A percentile compares a stretch with the other conserved stretches of the same genome.
These are phyloP conservation scores for Metarhizium rileyi DNA, from an alignment of 2,329 filamentous ascomycete species.

Conservation along the genomic window DNA sequence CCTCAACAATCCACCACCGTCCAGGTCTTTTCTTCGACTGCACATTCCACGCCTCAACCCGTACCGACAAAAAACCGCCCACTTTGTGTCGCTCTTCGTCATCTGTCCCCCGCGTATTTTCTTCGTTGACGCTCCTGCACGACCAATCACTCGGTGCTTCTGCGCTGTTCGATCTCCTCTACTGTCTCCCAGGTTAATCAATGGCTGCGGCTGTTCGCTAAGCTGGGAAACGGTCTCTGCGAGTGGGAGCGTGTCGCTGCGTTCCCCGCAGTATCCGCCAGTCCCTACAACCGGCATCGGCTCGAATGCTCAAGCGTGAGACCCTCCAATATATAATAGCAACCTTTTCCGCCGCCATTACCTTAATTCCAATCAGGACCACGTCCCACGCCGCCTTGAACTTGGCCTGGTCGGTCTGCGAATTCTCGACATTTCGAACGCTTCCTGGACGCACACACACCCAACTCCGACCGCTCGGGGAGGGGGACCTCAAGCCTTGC, in stretches of 20 bases:
- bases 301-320: slow-evolving; percentile 3
- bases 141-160: neutral
- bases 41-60: neutral
- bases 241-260: slow-evolving; percentile 35
- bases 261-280: slow-evolving; percentile 46
- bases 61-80: neutral
- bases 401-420: slow-evolving; percentile 6
- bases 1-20: slow-evolving; percentile 2
- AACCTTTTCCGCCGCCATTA: neutral
- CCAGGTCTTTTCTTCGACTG: neutral
- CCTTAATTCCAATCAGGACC: neutral
- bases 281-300: slow-evolving; percentile 7
- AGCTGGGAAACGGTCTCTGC: slow-evolving; percentile 43
- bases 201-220: slow-evolving; percentile 50
- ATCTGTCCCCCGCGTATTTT: neutral
- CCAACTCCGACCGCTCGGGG: slow-evolving; percentile 3
- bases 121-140: neutral
- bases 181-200: slow-evolving; percentile 27
- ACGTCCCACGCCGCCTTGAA: neutral
- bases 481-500: slow-evolving; percentile 1
- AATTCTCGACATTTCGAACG: neutral
- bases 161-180: slow-evolving; percentile 9
- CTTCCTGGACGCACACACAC: neutral
- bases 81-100: neutral
- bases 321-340: neutral